Base-by-base conservation (phyloP, 176 grass and related monocot genomes). In the Puya raimondii region DNA sequence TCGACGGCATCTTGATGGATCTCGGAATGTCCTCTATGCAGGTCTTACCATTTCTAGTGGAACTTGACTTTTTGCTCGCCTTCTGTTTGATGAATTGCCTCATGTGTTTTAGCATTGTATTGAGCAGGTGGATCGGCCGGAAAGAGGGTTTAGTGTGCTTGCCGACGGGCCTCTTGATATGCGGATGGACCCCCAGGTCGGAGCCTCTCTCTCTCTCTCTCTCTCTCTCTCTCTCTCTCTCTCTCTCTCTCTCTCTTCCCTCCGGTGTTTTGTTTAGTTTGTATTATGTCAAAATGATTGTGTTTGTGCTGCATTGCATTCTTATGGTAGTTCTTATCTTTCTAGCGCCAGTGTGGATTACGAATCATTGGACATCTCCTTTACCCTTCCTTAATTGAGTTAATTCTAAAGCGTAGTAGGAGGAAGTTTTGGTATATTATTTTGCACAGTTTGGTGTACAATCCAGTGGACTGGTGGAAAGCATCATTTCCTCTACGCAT, bases 21-120 rank as follows among this genome's bases (percentile, higher is more conserved):
- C 86, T 97, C 71, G 89, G 89, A 76, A 84, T 97, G 78, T 90
- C 93, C 50, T 92, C 93, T 10, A 92, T 97, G 93, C 93, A 92
- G 93, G 93, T 82, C 21, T 66, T 27, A 9, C 49, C 2, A 67
- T 18, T 9, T 20, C 54, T 21, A 17, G 54, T 17, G 5, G 13
- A 59, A 59, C 10, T 21, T 51, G 21, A 9, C 47, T 20, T 23
- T 12, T 67, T 69, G 51, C 53, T 50, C 21, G 1, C 25, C 53
- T 58, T 64, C 1, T 77, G 65, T 77, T 69, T 77, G 74, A 70
- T 10, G 17, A 58, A 76, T 57, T 80, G 49, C 53, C 58, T 3
- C 25, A 11, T 29, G 25, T 23, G 57, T 63, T 68, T 2, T 0
- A 2, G 2, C 48, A 52, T 66, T 22, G 17, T 79, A 21, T 18